Conservation (phyloP, 129 eudicot genomes). For the Centaurea solstitialis region DNA sequence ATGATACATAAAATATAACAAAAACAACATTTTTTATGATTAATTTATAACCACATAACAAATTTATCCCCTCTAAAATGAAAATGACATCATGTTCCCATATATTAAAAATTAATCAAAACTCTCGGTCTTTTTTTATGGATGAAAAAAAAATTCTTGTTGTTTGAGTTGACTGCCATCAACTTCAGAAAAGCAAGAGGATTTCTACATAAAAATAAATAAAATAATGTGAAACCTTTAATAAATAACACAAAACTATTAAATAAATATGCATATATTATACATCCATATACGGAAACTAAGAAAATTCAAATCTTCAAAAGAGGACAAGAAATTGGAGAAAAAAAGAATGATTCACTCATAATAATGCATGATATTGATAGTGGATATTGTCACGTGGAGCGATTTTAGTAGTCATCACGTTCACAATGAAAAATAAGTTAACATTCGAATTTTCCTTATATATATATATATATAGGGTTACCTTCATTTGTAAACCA, state of each 20-base stretch:
- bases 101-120: not conserved
- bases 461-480: no score
- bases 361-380: no score
- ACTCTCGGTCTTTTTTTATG: not conserved
- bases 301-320: not conserved
- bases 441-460: no score
- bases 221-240: not conserved
- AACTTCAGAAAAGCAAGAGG: not conserved
- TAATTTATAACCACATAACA: not conserved
- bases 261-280: not conserved
- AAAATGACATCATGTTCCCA: not conserved
- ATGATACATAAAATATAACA: not conserved
- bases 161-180: not conserved
- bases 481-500: no score
- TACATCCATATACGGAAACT: not conserved
- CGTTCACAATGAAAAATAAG: no score
- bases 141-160: not conserved
- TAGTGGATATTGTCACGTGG: no score
- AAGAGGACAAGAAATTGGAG: not conserved
- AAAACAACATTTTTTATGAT: not conserved
- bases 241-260: not conserved
- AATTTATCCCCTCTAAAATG: not conserved
- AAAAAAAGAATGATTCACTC: not conserved
- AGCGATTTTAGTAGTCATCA: no score
- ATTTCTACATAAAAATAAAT: not conserved